A percentile compares a stretch with the other conserved stretches of the same genome.
Evolutionary conservation across 2,329 filamentous ascomycete genomes (phyloP).

Genomic region (Alternaria sp.): DNA sequence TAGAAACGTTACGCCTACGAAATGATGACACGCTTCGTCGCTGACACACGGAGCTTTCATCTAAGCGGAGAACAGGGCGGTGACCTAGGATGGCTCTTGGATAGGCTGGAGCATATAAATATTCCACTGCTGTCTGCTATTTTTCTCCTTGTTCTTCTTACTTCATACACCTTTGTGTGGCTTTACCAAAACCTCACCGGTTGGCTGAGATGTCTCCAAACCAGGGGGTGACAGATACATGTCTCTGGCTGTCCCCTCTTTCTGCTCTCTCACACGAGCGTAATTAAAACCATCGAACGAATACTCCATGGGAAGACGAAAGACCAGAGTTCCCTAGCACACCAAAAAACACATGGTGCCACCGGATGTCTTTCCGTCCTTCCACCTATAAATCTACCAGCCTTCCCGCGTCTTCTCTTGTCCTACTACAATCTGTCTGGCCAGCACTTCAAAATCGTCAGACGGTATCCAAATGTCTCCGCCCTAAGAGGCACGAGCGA

Average conservation of each 20-base stretch:
- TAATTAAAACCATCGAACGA: neutral
- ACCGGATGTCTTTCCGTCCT: neutral
- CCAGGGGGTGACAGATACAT: too few relatives aligned
- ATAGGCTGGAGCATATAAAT: neutral
- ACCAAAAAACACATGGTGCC: neutral
- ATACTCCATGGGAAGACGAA: accelerated
- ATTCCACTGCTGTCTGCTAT: too few relatives aligned
- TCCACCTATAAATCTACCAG: neutral
- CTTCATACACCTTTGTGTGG: too few relatives aligned
- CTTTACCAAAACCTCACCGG: too few relatives aligned
- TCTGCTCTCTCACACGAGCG: neutral
- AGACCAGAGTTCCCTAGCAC: neutral
- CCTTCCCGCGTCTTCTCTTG: neutral
- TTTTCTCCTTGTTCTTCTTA: too few relatives aligned
- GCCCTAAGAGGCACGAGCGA: neutral
- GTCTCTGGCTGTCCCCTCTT: neutral
- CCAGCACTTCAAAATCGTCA: neutral
- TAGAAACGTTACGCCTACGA: too few relatives aligned
- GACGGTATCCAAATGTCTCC: neutral
- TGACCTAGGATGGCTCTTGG: too few relatives aligned
- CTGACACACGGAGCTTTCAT: too few relatives aligned
- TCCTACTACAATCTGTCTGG: neutral
- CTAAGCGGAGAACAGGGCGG: too few relatives aligned
- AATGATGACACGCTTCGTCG: too few relatives aligned
- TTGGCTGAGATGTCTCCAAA: too few relatives aligned